Evolutionary conservation across 805 yeast species (phyloP), one percentile per base, ranked within the genome.

Genomic region (Yamadazyma laniorum): DNA sequence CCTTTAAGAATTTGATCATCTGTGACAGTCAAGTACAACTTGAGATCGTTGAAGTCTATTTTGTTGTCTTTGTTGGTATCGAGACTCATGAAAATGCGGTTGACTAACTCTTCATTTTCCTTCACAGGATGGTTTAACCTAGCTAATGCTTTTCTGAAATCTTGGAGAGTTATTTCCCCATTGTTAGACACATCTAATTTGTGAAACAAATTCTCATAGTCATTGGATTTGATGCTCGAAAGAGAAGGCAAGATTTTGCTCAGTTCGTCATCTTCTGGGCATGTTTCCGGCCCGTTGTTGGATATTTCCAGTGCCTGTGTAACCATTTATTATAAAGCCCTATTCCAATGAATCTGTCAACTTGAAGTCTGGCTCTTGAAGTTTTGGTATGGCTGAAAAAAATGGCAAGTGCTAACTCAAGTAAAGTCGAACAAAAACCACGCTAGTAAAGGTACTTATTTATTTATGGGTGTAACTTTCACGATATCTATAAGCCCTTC

Each of bases 1-100:
- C 95, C 93, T 29, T 61, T 64, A 25, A 72, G 70, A 40, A 87
- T 82, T 53, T 85, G 91, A 12, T 66, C 62, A 52, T 88, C 95
- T 1, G 95, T 87, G 12, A 69, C 68, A 7, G 66, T 55, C 18
- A 85, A 72, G 59, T 85, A 88, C 19, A 64, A 61, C 49, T 79
- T 74, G 58, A 87, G 87, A 52, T 82, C 87, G 14, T 70, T 71
- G 47, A 75, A 80, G 51, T 80, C 85, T 17, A 84, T 72, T 7
- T 67, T 59, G 18, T 70, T 62, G 46, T 82, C 88, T 11, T 73
- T 59, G 42, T 80, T 74, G 25, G 70, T 56, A 53, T 80, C 87
- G 51, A 85, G 74, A 1, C 81, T 68, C 28, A 67, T 59, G 58
- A 83, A 82, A 3, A 85, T 63, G 38, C 70, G 70, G 29, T 63